A percentile compares a stretch with the other conserved stretches of the same genome.
phyloP scores from a whole-genome alignment of 129 eudicot genomes.

The Kitagawia praeruptora region DNA sequence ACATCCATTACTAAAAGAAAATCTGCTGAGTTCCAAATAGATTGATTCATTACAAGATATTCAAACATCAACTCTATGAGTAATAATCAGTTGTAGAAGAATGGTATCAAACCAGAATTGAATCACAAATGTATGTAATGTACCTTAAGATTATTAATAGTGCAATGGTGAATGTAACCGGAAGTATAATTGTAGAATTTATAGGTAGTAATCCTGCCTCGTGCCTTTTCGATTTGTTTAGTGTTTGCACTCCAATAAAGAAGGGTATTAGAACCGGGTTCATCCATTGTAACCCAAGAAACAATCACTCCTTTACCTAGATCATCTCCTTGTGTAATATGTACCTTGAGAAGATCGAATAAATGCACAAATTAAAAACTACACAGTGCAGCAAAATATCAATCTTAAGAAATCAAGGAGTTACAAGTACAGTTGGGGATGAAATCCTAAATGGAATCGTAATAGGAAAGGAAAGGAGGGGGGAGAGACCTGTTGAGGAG shows the following conservation, averaged over 20 bases:
- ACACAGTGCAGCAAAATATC: too few relatives aligned
- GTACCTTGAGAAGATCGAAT: conserved; percentile 27
- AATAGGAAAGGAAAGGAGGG: neutral
- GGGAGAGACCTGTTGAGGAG: conserved; percentile 24
- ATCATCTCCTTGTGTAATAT: conserved; percentile 54
- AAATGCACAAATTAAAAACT: neutral
- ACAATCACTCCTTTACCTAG: conserved; percentile 39
- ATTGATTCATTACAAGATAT: neutral
- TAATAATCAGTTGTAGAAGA: neutral
- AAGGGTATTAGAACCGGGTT: conserved; percentile 28
- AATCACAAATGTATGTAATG: conserved; percentile 1
- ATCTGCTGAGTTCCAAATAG: neutral
- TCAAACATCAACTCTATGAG: neutral
- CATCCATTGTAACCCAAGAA: conserved; percentile 41
- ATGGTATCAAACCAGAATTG: neutral
- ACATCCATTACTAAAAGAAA: neutral
- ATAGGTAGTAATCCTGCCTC: conserved; percentile 25
- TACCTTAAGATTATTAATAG: conserved; percentile 33
- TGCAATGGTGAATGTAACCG: conserved; percentile 46
- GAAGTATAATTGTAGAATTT: conserved; percentile 38
- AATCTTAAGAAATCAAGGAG: too few relatives aligned
- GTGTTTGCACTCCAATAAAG: conserved; percentile 27
- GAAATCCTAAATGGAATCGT: too few relatives aligned
- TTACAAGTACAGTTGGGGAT: neutral
- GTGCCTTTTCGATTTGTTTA: conserved; percentile 15